Percentiles rank a stretch among this genome's conserved stretches.
Evolutionary conservation across 176 grass and related monocot species (phyloP).

Genomic region (Juncus inflexus): DNA sequence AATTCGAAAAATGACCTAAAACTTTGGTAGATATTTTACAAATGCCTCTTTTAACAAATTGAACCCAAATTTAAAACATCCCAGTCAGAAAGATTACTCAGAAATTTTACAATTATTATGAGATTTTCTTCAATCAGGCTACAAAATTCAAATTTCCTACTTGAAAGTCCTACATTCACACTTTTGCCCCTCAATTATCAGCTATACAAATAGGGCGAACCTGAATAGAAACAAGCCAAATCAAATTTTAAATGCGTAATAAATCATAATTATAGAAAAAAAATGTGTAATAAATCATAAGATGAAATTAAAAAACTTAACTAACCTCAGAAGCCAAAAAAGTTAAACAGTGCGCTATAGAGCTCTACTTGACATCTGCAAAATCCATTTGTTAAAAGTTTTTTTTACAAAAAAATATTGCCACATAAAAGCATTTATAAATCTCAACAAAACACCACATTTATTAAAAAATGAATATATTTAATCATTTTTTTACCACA

Average conservation of each 20-base stretch:
- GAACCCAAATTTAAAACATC: no score
- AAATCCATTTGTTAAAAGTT: conserved; percentile 11
- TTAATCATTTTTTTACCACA: no score
- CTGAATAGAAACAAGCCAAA: neutral
- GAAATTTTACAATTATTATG: no score
- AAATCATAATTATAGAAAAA: conserved; percentile 11
- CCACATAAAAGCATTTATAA: neutral
- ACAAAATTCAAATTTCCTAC: no score
- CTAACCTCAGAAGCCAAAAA: conserved; percentile 20
- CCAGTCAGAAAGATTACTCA: no score
- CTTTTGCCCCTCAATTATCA: conserved; percentile 13
- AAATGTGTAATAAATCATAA: conserved; percentile 7
- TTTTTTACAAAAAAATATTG: neutral
- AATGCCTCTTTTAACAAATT: no score
- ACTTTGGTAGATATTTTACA: no score
- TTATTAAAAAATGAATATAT: neutral
- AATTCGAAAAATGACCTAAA: neutral
- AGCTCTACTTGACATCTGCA: conserved; percentile 70
- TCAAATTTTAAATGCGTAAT: neutral
- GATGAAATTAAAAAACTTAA: neutral
- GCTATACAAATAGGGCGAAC: conserved; percentile 22
- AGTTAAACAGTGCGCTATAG: conserved; percentile 34
- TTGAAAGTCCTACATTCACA: no score
- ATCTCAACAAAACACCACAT: conserved; percentile 8
- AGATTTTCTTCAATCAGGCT: no score